Base-by-base conservation (phyloP, 1,284 basidiomycete genomes). In the Rhodotorula sp. region DNA sequence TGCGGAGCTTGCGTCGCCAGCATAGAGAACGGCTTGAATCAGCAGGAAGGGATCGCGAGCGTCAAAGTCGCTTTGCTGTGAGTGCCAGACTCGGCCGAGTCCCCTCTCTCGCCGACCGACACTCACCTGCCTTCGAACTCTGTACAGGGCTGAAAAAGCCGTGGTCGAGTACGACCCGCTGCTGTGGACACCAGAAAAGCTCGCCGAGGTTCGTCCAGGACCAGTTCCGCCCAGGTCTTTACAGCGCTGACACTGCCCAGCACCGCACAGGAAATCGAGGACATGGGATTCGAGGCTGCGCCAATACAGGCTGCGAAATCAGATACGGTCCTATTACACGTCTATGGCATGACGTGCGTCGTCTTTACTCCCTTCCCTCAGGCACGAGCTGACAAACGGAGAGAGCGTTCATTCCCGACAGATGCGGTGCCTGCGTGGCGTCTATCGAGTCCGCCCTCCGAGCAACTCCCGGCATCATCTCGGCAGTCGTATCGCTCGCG, bases 301-400 rank as follows among this genome's bases (percentile, higher is more conserved):
- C 83, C 87, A 68, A 87, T 93, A 61, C 87, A 88, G 0, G 84
- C 86, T 6, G 80, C 84, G 55, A 85, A 86, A 38, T 83, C 86
- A 15, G 90, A 93, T 77, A 84, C 84, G 2, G 85, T 92, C 62
- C 88, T 86, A 23, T 85, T 97, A 43, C 87, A 87, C 47, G 86
- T 97, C 77, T 95, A 90, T 79, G 94, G 93, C 77, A 95, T 97
- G 92, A 93, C 90, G 31, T 94, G 90, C 78, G 88, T 89, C 14
- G 78, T 63, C 57, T 62, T 54, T 63, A 47, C 14, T 23, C 55
- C 18, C 21, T 34, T 10, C 43, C 23, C 45, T 15, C 56, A 19
- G 8, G 5, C 31, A 90, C 38, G 38, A 43, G 34, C 38, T 43
- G 38, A 43, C 38, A 28, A 16, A 28, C 26, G 10, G 54, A 55